phyloP scores from a whole-genome alignment of 495 filamentous ascomycete species.

The Neurospora intermedia region DNA sequence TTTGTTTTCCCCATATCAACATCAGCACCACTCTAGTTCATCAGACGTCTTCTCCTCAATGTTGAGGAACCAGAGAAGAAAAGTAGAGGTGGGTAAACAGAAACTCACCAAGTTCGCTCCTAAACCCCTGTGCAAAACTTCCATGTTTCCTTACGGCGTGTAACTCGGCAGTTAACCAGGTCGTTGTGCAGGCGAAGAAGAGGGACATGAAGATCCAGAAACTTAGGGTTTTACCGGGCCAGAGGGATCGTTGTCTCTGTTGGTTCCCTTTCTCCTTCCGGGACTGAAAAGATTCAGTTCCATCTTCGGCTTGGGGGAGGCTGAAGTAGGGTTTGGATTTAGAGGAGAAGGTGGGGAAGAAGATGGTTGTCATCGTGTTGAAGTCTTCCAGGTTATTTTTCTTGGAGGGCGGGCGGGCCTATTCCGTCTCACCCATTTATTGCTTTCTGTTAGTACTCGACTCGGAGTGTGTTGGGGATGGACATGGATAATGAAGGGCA shows the following conservation, averaged over 20 bases:
- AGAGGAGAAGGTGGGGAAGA: not conserved
- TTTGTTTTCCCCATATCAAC: not conserved
- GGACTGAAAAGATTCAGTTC: not conserved
- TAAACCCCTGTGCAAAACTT: not conserved
- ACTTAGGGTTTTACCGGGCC: not conserved
- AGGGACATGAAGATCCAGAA: conserved; percentile 1
- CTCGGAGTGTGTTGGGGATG: not conserved
- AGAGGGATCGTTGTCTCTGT: not conserved
- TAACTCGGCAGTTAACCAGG: not conserved
- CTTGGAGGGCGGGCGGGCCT: no score
- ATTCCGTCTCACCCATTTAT: no score
- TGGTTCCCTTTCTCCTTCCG: not conserved
- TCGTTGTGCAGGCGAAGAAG: conserved; percentile 2
- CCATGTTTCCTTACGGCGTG: not conserved
- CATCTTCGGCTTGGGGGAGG: conserved; percentile 1
- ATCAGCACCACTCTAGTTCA: not conserved
- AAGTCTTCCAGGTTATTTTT: no score
- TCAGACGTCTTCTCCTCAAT: no score
- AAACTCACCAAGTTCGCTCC: not conserved
- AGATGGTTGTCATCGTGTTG: not conserved
- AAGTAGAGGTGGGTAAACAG: no score
- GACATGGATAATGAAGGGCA: not conserved
- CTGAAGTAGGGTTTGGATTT: not conserved
- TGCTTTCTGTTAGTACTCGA: no score
- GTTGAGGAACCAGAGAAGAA: no score